Conservation (phyloP, 1,284 basidiomycete genomes). For the Fomitopsis schrenkii region DNA sequence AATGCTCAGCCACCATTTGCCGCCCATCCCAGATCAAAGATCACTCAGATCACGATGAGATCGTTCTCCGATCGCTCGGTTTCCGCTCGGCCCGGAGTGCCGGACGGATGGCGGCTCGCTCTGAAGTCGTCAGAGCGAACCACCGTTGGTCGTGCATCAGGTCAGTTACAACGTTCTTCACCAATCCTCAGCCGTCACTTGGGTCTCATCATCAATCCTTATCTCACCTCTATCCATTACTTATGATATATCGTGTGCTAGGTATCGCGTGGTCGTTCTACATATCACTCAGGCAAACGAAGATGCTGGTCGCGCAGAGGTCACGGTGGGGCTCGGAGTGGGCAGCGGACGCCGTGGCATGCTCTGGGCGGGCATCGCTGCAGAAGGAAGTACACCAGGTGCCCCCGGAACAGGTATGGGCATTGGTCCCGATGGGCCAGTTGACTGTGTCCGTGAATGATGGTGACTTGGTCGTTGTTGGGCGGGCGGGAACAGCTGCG, state of each 20-base stretch:
- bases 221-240: too few relatives aligned
- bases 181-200: too few relatives aligned
- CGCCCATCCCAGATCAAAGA: neutral
- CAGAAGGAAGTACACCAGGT: neutral
- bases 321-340: neutral
- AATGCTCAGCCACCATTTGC: neutral
- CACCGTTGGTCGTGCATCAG: too few relatives aligned
- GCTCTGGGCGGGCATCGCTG: neutral
- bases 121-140: too few relatives aligned
- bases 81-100: neutral
- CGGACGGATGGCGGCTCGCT: too few relatives aligned
- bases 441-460: neutral
- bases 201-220: too few relatives aligned
- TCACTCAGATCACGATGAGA: neutral
- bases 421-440: neutral
- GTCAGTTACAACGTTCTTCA: too few relatives aligned
- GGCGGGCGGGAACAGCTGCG: neutral
- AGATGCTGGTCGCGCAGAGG: neutral
- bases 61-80: neutral
- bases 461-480: neutral
- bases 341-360: neutral
- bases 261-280: too few relatives aligned
- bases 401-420: neutral
- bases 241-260: too few relatives aligned
- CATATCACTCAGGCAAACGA: neutral